Percentiles rank a stretch among this genome's conserved stretches.
Evolutionary conservation across 495 filamentous ascomycete species (phyloP).

Genomic region (Aspergillus heteromorphus): DNA sequence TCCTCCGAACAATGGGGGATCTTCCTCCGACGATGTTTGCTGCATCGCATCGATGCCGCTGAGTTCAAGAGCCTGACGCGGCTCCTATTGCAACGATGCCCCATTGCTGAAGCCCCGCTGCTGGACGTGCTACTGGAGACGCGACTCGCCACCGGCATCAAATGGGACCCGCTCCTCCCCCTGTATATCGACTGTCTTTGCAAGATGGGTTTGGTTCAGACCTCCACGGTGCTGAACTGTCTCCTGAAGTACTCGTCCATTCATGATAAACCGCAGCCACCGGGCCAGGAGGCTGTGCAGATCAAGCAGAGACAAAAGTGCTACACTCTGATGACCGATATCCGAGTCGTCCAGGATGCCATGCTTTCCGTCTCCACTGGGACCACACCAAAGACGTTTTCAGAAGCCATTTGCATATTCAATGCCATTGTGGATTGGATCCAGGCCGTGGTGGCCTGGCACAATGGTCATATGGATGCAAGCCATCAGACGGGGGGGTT

Average conservation of each 20-base stretch:
- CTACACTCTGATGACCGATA: slow-evolving; percentile 43
- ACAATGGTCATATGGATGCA: slow-evolving; percentile 22
- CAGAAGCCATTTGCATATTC: slow-evolving; percentile 33
- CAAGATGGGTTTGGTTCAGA: slow-evolving; percentile 46
- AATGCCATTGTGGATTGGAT: slow-evolving; percentile 37
- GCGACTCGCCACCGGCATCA: slow-evolving; percentile 38
- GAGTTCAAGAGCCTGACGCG: slow-evolving; percentile 37
- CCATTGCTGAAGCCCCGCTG: slow-evolving; percentile 37
- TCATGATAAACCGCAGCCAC: slow-evolving; percentile 19
- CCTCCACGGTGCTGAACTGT: slow-evolving; percentile 50
- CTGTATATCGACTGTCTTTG: slow-evolving; percentile 61
- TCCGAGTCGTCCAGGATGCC: slow-evolving; percentile 40
- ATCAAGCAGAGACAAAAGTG: slow-evolving; percentile 15
- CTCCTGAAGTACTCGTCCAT: slow-evolving; percentile 55
- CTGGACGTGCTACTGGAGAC: slow-evolving; percentile 57
- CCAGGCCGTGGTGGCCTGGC: slow-evolving; percentile 32
- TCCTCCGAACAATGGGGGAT: slow-evolving; percentile 38
- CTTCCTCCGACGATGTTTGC: slow-evolving; percentile 39
- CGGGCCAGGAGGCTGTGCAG: slow-evolving; percentile 8
- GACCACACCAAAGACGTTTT: slow-evolving; percentile 21
- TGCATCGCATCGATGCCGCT: slow-evolving; percentile 38
- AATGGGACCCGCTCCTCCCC: slow-evolving; percentile 59
- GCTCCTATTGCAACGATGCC: slow-evolving; percentile 27
- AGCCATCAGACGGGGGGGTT: slow-evolving; percentile 29
- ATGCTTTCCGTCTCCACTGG: slow-evolving; percentile 38